Percentiles rank a stretch among this genome's conserved stretches.
phyloP scores from a whole-genome alignment of 179 eudicot genomes.

The Silene coronaria region DNA sequence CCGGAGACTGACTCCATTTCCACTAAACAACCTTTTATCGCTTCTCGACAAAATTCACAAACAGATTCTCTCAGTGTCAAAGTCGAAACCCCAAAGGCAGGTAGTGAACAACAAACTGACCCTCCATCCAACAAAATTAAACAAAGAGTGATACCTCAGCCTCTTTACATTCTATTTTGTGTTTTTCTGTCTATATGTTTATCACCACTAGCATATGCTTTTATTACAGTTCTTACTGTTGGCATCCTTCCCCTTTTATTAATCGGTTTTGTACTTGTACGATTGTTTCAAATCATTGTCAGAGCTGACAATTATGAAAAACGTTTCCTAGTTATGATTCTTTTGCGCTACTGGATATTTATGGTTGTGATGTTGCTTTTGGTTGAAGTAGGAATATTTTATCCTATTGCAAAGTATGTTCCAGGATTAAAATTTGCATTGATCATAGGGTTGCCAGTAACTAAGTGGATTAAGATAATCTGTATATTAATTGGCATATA shows the following conservation, averaged over 20 bases:
- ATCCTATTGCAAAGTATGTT: constrained; percentile 16
- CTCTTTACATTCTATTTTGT: not conserved
- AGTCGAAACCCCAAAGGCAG: not conserved
- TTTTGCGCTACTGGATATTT: constrained; percentile 7
- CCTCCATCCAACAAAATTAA: not conserved
- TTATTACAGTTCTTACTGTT: not conserved
- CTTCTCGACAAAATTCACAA: not conserved
- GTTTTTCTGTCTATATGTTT: not conserved
- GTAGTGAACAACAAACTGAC: not conserved
- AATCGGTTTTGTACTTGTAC: not conserved
- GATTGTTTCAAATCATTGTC: not conserved
- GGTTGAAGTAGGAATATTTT: constrained; percentile 7
- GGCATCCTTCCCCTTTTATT: not conserved
- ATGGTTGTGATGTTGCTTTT: not conserved
- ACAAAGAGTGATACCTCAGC: not conserved
- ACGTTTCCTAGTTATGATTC: not conserved
- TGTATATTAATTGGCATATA: constrained; percentile 11
- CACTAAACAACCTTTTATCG: not conserved
- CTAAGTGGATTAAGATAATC: constrained; percentile 15
- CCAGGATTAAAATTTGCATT: not conserved
- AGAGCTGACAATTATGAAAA: not conserved
- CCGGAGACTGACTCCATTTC: too few species aligned
- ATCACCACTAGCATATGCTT: not conserved
- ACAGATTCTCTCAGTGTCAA: not conserved
- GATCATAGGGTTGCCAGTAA: constrained; percentile 3